Evolutionary conservation across 371 early-diverging fungal genomes (phyloP).

Genomic region (Mortierella sp.): DNA sequence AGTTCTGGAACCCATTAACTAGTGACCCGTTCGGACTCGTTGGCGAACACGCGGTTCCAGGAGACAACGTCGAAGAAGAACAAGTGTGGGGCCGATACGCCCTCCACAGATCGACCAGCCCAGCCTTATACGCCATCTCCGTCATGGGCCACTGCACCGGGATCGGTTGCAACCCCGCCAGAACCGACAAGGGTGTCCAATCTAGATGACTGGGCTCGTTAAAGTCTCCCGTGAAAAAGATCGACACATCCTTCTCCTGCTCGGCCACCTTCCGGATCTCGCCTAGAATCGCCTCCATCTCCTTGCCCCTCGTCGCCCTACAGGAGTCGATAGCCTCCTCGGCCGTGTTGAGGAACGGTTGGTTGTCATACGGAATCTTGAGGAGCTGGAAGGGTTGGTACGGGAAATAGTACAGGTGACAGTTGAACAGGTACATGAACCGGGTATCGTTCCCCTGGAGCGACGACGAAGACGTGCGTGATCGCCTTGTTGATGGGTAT

Average conservation of each 20-base stretch:
- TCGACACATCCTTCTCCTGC: constrained; percentile 40
- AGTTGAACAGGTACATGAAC: constrained; percentile 57
- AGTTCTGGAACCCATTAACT: not conserved
- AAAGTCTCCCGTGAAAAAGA: constrained; percentile 57
- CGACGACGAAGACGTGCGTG: not conserved
- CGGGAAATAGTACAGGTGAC: constrained; percentile 54
- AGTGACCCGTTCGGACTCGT: not conserved
- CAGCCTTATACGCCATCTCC: constrained; percentile 35
- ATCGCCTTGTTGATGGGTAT: constrained; percentile 23
- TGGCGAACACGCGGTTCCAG: constrained; percentile 11
- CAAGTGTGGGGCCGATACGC: constrained; percentile 19
- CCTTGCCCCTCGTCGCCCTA: constrained; percentile 41
- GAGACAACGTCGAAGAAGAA: no score
- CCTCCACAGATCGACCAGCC: constrained; percentile 54
- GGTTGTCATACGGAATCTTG: constrained; percentile 52
- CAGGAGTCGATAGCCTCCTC: constrained; percentile 49
- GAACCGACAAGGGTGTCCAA: constrained; percentile 50
- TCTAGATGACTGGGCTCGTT: constrained; percentile 60
- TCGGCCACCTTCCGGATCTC: constrained; percentile 40
- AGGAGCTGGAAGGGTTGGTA: constrained; percentile 58
- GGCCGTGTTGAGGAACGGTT: constrained; percentile 38
- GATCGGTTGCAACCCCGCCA: constrained; percentile 52
- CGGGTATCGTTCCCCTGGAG: constrained; percentile 23
- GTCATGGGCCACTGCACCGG: constrained; percentile 49
- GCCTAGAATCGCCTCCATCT: constrained; percentile 35